These are phyloP conservation scores for Coprinellus micaceus DNA, from an alignment of 768 basidiomycete genomes.

Conservation along the genomic window DNA sequence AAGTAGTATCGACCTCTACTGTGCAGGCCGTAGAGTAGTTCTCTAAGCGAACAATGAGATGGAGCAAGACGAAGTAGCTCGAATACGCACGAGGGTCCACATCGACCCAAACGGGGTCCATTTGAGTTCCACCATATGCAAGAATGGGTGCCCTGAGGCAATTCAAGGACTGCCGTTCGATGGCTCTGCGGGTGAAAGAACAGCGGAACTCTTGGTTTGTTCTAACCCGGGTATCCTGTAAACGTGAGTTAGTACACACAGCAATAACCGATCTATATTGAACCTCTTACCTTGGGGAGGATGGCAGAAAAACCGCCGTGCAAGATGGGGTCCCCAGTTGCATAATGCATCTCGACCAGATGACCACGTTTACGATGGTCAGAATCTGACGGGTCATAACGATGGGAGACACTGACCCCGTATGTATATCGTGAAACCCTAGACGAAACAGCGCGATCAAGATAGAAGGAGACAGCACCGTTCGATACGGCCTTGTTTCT, in stretches of 20 bases:
- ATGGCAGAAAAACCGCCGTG: constrained; percentile 12
- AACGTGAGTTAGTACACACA: not conserved
- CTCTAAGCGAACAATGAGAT: constrained; percentile 2
- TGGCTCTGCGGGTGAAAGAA: constrained; percentile 11
- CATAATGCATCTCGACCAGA: too few relatives aligned
- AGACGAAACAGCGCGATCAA: constrained; percentile 46
- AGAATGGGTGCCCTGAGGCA: constrained; percentile 4
- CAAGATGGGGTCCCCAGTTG: not conserved
- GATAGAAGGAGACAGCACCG: constrained; percentile 38
- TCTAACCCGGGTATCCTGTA: constrained; percentile 16
- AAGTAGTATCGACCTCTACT: constrained; percentile 17
- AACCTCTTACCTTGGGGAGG: constrained; percentile 10
- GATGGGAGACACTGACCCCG: constrained; percentile 24
- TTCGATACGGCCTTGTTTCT: constrained; percentile 51
- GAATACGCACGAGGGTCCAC: constrained; percentile 8
- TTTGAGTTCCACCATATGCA: constrained; percentile 15
- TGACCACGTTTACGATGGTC: not conserved
- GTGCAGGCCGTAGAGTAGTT: constrained; percentile 21
- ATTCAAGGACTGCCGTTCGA: constrained; percentile 6
- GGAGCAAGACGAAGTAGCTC: not conserved
- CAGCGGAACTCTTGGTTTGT: constrained; percentile 17
- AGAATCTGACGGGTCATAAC: not conserved
- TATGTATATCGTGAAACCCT: constrained; percentile 47
- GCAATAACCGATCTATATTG: not conserved
- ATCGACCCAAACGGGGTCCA: constrained; percentile 9